Percentiles rank a stretch among this genome's conserved stretches.
phyloP scores from a whole-genome alignment of 345 rosid genomes.

The Corymbia maculata region DNA sequence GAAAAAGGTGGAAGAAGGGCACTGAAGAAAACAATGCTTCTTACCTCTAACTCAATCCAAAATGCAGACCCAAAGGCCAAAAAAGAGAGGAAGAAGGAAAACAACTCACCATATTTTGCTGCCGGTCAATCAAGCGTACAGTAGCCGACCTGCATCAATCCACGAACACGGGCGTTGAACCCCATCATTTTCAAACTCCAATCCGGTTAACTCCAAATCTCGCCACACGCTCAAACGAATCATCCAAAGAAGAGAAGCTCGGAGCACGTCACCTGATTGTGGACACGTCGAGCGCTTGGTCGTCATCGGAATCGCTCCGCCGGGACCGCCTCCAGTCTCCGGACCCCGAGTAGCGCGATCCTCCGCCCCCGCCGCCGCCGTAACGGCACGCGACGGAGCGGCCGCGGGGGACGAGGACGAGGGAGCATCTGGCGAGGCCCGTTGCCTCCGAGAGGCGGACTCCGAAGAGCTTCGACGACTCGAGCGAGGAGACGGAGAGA shows the following conservation, averaged over 20 bases:
- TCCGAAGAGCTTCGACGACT: constrained; percentile 39
- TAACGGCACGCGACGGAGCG: constrained; percentile 30
- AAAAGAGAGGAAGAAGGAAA: neutral
- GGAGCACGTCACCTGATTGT: constrained; percentile 33
- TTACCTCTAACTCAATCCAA: neutral
- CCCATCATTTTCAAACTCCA: neutral
- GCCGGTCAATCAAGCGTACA: constrained; percentile 69
- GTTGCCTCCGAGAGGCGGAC: constrained; percentile 23
- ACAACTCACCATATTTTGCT: constrained; percentile 80
- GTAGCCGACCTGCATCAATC: constrained; percentile 44
- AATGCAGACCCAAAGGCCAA: neutral
- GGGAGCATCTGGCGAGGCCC: constrained; percentile 1
- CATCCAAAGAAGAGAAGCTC: neutral
- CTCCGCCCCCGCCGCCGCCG: constrained; percentile 38
- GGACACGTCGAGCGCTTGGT: constrained; percentile 56
- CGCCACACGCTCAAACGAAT: neutral
- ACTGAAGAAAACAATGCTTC: neutral
- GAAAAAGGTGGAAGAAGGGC: neutral
- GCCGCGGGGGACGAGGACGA: constrained; percentile 13
- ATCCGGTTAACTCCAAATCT: neutral
- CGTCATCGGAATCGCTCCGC: constrained; percentile 35
- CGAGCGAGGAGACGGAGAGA: constrained; percentile 9
- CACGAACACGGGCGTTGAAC: neutral
- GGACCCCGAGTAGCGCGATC: constrained; percentile 22
- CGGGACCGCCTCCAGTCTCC: constrained; percentile 27